Evolutionary conservation across 495 filamentous ascomycete species (phyloP).

Genomic region (Ramalina intermedia): DNA sequence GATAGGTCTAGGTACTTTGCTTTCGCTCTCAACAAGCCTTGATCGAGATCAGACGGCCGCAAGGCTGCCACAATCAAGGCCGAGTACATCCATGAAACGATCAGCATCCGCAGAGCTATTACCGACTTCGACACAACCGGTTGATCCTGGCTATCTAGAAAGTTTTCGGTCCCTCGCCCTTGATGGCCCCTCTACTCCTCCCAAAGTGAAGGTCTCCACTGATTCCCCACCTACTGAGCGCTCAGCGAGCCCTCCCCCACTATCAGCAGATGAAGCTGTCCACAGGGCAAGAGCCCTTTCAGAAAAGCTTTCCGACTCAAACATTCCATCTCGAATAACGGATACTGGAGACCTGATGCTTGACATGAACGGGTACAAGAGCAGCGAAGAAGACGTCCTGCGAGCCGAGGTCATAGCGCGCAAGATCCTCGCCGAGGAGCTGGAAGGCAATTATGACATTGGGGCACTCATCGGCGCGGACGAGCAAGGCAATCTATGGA

Average conservation of each 20-base stretch:
- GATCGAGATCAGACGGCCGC: conserved; percentile 32
- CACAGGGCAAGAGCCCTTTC: conserved; percentile 74
- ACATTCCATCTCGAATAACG: conserved; percentile 82
- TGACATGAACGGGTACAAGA: conserved; percentile 95
- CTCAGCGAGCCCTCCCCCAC: conserved; percentile 61
- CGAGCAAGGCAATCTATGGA: conserved; percentile 93
- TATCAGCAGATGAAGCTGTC: conserved; percentile 63
- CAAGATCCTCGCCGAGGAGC: conserved; percentile 88
- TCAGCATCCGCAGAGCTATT: conserved; percentile 36
- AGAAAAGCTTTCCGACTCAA: conserved; percentile 72
- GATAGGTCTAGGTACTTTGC: conserved; percentile 37
- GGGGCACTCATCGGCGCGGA: conserved; percentile 89
- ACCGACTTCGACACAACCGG: conserved; percentile 11
- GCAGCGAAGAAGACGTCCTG: conserved; percentile 78
- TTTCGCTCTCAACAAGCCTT: conserved; percentile 50
- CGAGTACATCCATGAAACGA: conserved; percentile 31
- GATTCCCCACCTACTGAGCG: conserved; percentile 26
- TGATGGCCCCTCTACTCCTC: conserved; percentile 23
- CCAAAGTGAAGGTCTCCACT: conserved; percentile 9
- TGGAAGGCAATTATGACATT: conserved; percentile 92
- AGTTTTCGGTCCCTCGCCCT: conserved; percentile 13
- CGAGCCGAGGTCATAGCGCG: conserved; percentile 84
- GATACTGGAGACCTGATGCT: conserved; percentile 95
- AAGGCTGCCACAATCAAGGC: conserved; percentile 20
- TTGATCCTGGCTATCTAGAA: conserved; percentile 1